These are phyloP conservation scores for Thielaviopsis ethacetica DNA, from an alignment of 2,329 filamentous ascomycete genomes.

Conservation along the genomic window DNA sequence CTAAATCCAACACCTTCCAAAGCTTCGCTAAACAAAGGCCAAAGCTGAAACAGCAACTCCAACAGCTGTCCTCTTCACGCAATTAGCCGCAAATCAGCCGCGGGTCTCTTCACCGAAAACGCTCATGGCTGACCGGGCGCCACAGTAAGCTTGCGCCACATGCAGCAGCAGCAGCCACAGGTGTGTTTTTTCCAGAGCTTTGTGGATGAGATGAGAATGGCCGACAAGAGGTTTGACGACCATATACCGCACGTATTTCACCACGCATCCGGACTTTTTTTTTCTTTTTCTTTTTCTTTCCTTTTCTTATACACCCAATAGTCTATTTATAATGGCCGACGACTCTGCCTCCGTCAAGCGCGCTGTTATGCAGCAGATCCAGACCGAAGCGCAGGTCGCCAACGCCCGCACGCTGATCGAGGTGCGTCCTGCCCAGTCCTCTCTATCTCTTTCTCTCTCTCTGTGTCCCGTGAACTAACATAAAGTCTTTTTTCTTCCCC, in stretches of 20 bases:
- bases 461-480: background rate
- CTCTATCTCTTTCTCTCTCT: background rate
- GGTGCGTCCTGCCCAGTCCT: conserved; percentile 26
- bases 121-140: background rate
- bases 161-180: background rate
- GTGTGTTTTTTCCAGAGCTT: background rate
- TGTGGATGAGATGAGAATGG: background rate
- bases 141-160: background rate
- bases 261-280: background rate
- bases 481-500: background rate
- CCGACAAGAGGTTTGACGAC: background rate
- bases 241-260: background rate
- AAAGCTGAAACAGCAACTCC: conserved; percentile 1
- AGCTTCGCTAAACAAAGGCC: background rate
- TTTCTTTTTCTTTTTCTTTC: background rate
- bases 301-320: background rate
- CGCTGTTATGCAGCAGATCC: conserved; percentile 48
- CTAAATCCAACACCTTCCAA: background rate
- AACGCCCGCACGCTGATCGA: conserved; percentile 58
- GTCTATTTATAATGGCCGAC: conserved; percentile 6
- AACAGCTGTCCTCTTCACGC: conserved; percentile 9
- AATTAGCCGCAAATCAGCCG: conserved; percentile 7
- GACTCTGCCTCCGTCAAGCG: conserved; percentile 42
- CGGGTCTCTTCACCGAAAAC: background rate
- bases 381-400: conserved; percentile 44